A percentile compares a stretch with the other conserved stretches of the same genome.
phyloP scores from a whole-genome alignment of 345 rosid genomes.

The Abelmoschus esculentus region DNA sequence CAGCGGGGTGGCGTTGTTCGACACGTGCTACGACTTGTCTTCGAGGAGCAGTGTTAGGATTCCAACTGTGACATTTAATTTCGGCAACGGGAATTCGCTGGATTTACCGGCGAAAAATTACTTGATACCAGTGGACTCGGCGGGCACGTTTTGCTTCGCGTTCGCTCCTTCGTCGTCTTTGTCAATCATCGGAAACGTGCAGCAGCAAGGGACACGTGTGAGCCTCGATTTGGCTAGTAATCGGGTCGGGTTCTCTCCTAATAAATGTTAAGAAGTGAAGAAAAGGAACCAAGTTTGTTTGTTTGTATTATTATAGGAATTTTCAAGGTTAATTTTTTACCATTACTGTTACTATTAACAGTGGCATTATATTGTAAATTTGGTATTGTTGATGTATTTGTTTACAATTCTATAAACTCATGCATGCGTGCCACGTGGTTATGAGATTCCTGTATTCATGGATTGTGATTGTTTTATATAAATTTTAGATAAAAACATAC shows the following conservation, averaged over 20 bases:
- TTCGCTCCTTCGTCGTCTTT: constrained; percentile 73
- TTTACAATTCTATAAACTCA: background rate
- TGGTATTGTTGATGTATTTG: background rate
- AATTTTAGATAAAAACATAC: no score
- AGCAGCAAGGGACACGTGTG: constrained; percentile 92
- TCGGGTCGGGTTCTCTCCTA: constrained; percentile 52
- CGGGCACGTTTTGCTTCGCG: constrained; percentile 81
- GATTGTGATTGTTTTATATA: no score
- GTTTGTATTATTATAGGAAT: background rate
- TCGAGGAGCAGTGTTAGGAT: constrained; percentile 49
- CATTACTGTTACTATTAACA: background rate
- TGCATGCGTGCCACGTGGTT: constrained; percentile 21
- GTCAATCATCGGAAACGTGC: constrained; percentile 90
- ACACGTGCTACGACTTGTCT: constrained; percentile 84
- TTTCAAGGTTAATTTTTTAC: background rate
- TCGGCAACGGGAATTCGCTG: constrained; percentile 45
- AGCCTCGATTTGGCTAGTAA: constrained; percentile 58
- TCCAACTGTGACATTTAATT: constrained; percentile 65
- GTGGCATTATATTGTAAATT: background rate
- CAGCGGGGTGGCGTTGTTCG: constrained; percentile 56
- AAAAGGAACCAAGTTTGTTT: background rate
- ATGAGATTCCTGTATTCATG: background rate
- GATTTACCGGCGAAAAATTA: constrained; percentile 70
- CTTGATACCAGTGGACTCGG: constrained; percentile 56
- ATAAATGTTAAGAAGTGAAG: constrained; percentile 37